Conservation (phyloP, 306 rosid genomes). For the Lathyrus aphaca region DNA sequence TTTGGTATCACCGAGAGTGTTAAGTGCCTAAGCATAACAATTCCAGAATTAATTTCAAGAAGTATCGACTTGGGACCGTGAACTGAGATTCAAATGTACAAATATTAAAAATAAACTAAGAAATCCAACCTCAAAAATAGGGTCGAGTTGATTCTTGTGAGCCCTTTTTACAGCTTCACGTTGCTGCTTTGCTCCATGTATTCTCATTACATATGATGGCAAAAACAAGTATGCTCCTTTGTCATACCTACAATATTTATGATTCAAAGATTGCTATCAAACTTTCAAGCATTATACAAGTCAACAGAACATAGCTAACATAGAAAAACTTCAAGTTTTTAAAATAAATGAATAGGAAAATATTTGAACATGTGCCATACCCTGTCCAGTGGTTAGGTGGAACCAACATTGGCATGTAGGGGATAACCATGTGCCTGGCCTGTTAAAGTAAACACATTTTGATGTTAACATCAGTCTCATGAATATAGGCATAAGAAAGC, state of each 20-base stretch:
- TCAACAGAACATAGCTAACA: slow-evolving; percentile 22
- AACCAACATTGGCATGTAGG: slow-evolving; percentile 98
- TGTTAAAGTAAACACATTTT: slow-evolving; percentile 47
- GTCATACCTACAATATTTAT: slow-evolving; percentile 64
- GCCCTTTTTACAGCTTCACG: slow-evolving; percentile 82
- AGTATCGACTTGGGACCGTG: slow-evolving; percentile 17
- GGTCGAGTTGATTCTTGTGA: slow-evolving; percentile 60
- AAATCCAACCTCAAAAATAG: slow-evolving; percentile 73
- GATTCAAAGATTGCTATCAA: slow-evolving; percentile 9
- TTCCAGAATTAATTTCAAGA: slow-evolving; percentile 41
- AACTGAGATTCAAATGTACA: slow-evolving; percentile 30
- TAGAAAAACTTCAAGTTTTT: not conserved
- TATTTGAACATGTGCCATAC: slow-evolving; percentile 47
- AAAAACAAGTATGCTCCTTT: slow-evolving; percentile 88
- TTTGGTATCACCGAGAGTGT: slow-evolving; percentile 85
- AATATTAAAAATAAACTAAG: not conserved
- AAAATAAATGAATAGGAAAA: slow-evolving; percentile 8
- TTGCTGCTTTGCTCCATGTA: slow-evolving; percentile 93
- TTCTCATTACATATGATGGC: slow-evolving; percentile 93
- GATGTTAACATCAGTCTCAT: slow-evolving; percentile 31
- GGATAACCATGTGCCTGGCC: slow-evolving; percentile 99
- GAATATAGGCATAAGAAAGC: slow-evolving; percentile 28
- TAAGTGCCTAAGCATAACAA: slow-evolving; percentile 66
- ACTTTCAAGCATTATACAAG: slow-evolving; percentile 2
- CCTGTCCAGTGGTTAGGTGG: slow-evolving; percentile 88